phyloP scores from a whole-genome alignment of 164 flowering plant species.

The Magnolia officinalis region DNA sequence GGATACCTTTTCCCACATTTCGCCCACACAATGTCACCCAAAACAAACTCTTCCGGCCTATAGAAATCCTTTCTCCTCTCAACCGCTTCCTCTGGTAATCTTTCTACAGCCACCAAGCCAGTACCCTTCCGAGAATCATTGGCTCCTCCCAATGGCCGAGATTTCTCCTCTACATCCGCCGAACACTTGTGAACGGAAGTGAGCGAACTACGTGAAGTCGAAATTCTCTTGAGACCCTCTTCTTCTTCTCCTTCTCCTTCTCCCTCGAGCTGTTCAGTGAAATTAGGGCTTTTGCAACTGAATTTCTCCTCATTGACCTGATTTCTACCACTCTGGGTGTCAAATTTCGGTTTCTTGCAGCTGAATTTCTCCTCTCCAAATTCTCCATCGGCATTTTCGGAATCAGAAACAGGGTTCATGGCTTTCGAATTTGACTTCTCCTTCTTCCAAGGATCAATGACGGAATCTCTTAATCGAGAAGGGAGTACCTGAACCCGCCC shows the following conservation, averaged over 20 bases:
- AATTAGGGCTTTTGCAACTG: slow-evolving; percentile 16
- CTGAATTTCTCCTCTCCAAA: slow-evolving; percentile 26
- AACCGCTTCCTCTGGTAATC: slow-evolving; percentile 22
- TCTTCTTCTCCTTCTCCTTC: slow-evolving; percentile 16
- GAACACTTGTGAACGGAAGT: slow-evolving; percentile 33
- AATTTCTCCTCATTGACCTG: slow-evolving; percentile 22
- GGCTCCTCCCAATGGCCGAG: slow-evolving; percentile 14
- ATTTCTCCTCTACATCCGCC: slow-evolving; percentile 27
- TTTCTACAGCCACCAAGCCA: slow-evolving; percentile 12
- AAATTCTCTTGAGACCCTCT: slow-evolving; percentile 29
- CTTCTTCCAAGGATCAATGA: slow-evolving; percentile 39
- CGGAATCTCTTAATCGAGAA: slow-evolving; percentile 51
- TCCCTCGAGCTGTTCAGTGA: slow-evolving; percentile 30
- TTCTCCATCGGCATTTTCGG: slow-evolving; percentile 19
- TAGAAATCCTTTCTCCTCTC: slow-evolving; percentile 41
- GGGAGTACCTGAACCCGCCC: slow-evolving; percentile 55
- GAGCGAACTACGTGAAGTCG: slow-evolving; percentile 40
- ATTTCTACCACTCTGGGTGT: slow-evolving; percentile 9
- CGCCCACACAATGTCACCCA: slow-evolving; percentile 93
- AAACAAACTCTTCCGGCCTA: slow-evolving; percentile 55
- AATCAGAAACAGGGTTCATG: slow-evolving; percentile 24
- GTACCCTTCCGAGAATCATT: slow-evolving; percentile 8
- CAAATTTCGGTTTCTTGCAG: slow-evolving; percentile 21
- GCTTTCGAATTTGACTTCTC: slow-evolving; percentile 25
- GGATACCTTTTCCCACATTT: slow-evolving; percentile 73